Conservation (phyloP, 805 yeast species). For the Saccharomycopsis babjevae region DNA sequence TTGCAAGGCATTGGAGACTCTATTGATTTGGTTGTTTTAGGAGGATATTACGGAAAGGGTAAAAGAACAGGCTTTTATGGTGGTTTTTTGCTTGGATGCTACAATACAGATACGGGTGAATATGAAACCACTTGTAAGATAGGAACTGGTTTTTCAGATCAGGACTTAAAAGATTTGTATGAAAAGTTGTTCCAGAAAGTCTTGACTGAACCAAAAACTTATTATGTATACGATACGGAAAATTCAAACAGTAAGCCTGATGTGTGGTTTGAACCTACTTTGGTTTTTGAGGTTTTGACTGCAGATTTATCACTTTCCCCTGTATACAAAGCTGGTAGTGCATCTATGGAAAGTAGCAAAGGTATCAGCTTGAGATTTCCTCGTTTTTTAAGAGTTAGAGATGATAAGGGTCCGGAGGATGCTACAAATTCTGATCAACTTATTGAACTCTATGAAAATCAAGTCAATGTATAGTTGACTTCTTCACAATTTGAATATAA, state of each 20-base stretch:
- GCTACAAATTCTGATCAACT: constrained; percentile 81
- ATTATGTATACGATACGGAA: constrained; percentile 50
- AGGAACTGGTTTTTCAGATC: constrained; percentile 95
- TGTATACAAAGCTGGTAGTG: constrained; percentile 73
- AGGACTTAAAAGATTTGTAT: constrained; percentile 51
- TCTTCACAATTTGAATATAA: no score
- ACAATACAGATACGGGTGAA: constrained; percentile 84
- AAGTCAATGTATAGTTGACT: constrained; percentile 29
- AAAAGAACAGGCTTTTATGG: constrained; percentile 94
- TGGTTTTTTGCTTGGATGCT: constrained; percentile 84
- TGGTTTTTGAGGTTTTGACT: constrained; percentile 77
- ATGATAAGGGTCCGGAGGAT: constrained; percentile 77
- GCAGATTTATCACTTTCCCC: constrained; percentile 90
- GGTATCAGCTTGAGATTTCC: constrained; percentile 89
- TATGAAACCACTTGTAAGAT: constrained; percentile 93
- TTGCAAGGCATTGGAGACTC: constrained; percentile 95
- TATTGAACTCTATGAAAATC: constrained; percentile 72
- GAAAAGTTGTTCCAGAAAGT: constrained; percentile 59
- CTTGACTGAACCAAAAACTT: constrained; percentile 51
- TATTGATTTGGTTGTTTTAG: constrained; percentile 82
- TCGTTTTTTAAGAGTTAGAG: constrained; percentile 71
- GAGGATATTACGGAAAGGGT: constrained; percentile 90
- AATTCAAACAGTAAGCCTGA: constrained; percentile 69
- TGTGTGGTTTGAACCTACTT: constrained; percentile 87
- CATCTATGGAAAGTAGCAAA: constrained; percentile 45